Evolutionary conservation across 345 rosid species (phyloP).

Genomic region (Bruguiera sexangula): DNA sequence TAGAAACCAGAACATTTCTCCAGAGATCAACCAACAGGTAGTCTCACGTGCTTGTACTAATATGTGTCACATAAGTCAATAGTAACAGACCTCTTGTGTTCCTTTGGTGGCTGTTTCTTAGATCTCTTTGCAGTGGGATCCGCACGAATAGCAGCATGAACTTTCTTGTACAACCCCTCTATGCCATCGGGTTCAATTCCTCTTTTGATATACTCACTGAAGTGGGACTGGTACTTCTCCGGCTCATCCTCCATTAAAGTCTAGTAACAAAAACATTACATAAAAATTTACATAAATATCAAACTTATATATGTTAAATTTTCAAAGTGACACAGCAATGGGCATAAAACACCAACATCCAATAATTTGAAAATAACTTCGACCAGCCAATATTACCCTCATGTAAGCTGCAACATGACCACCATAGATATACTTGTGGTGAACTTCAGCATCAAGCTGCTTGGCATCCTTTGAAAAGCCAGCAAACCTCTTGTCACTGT

Average conservation of each 20-base stretch:
- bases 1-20: too few species aligned
- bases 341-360: too few species aligned
- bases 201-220: conserved; percentile 55
- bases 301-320: neutral
- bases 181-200: conserved; percentile 53
- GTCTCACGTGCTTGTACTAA: too few species aligned
- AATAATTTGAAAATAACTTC: neutral
- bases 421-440: conserved; percentile 72
- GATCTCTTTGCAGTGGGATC: conserved; percentile 55
- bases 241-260: conserved; percentile 65
- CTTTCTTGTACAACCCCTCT: conserved; percentile 64
- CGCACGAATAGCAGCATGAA: conserved; percentile 71
- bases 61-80: neutral
- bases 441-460: conserved; percentile 83
- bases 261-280: conserved; percentile 19
- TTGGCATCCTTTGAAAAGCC: conserved; percentile 63
- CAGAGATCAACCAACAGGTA: too few species aligned
- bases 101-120: conserved; percentile 44
- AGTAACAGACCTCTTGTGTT: conserved; percentile 60
- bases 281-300: neutral
- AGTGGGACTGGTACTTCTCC: conserved; percentile 70
- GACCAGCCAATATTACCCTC: conserved; percentile 40
- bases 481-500: conserved; percentile 85
- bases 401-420: conserved; percentile 83
- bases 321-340: neutral